These are phyloP conservation scores for Starmerella davenportii DNA, from an alignment of 805 yeast genomes.

Conservation along the genomic window DNA sequence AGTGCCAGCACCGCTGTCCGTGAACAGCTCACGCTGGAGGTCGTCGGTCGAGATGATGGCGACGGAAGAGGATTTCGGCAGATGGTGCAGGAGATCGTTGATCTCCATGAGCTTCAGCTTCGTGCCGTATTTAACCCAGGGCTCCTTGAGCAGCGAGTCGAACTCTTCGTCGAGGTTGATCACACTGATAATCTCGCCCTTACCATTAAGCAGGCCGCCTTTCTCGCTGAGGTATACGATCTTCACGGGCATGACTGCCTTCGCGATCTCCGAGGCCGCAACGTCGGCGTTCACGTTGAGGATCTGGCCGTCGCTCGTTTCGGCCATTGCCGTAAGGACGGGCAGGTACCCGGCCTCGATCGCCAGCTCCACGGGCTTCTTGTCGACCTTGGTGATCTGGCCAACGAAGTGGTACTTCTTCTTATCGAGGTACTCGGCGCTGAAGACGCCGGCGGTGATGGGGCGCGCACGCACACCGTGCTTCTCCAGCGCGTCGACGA, in stretches of 20 bases:
- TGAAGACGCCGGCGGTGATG: conserved; percentile 91
- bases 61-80: conserved; percentile 94
- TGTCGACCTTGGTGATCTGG: conserved; percentile 67
- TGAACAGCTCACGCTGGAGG: conserved; percentile 88
- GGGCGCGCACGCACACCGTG: conserved; percentile 98
- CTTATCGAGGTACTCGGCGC: conserved; percentile 79
- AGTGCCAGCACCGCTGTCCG: conserved; percentile 99
- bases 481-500: conserved; percentile 88
- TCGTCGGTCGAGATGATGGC: conserved; percentile 93
- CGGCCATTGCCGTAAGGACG: conserved; percentile 88
- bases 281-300: conserved; percentile 96
- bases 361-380: conserved; percentile 79
- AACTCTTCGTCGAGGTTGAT: conserved; percentile 94
- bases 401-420: conserved; percentile 89
- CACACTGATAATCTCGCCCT: conserved; percentile 69
- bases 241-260: conserved; percentile 91
- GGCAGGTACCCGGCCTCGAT: conserved; percentile 95
- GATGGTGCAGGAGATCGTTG: conserved; percentile 76
- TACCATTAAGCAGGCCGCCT: conserved; percentile 91
- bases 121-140: conserved; percentile 98
- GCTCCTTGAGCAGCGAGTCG: conserved; percentile 71
- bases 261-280: conserved; percentile 94
- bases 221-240: conserved; percentile 92
- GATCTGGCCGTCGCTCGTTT: conserved; percentile 90
- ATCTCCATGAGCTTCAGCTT: conserved; percentile 92